Base-by-base conservation (phyloP, 2,329 filamentous ascomycete genomes). In the Sphaceloma murrayae region DNA sequence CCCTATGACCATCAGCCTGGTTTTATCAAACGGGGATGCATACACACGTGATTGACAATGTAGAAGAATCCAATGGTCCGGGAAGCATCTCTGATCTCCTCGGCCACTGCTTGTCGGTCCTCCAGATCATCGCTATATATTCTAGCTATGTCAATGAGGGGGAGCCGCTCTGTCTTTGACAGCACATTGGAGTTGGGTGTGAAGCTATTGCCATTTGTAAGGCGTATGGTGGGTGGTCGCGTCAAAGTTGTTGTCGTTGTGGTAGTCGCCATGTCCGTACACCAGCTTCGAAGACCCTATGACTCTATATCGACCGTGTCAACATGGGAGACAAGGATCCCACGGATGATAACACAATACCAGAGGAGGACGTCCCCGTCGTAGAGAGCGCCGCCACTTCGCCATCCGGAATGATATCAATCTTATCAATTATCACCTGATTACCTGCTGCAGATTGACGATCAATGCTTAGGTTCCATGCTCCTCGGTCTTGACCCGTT, bases 11-110 rank as follows among this genome's bases (percentile, higher is more conserved):
- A 38, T 36, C 34, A 48, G 30, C 18, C 11, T 8, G n/a, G n/a
- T n/a, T n/a, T n/a, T n/a, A n/a, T 5, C 24, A 14, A 2, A 14
- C 32, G 49, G 62, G 59, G 26, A 57, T 50, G 11, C 5, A 7
- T 5, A 5, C 5, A 8, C 2, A 40, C 36, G 30, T 40, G 36
- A 16, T 40, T 40, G 24, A 40, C 36, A 16, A 64, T 56, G 22
- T 69, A 68, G 53, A 72, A 69, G 52, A 70, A 70, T 3, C 68
- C 66, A 30, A 66, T 63, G 13, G 62, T 58, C 47, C 52, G 60
- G 16, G 55, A 64, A 31, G 62, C 67, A 49, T 63, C 57, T 5
- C 64, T 59, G 11, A 72, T 61, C 32, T 65, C 54, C 9, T 53
- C 51, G 2, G 68, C 65, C 3, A 70, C 59, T 5, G 53, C 53